Evolutionary conservation across 2,329 filamentous ascomycete species (phyloP).

Genomic region (Chaetomium olivaceum): DNA sequence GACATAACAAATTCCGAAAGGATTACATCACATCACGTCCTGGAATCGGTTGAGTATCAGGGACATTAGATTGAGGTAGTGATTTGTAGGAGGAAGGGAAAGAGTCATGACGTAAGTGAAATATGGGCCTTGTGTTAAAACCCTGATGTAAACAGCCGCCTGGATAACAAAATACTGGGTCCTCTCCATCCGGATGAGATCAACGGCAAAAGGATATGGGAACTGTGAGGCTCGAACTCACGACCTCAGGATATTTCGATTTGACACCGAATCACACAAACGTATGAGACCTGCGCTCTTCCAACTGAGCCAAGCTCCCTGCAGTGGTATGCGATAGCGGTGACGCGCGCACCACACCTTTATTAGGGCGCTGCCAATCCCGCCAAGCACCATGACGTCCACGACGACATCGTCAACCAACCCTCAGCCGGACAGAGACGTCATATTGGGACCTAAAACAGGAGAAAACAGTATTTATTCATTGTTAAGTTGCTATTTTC

Average conservation of each 20-base stretch:
- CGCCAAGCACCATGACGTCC: neutral
- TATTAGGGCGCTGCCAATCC: neutral
- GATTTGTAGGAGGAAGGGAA: no score
- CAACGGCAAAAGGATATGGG: slow-evolving; percentile 21
- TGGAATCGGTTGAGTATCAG: no score
- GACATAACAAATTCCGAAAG: no score
- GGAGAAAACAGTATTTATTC: neutral
- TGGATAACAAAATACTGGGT: neutral
- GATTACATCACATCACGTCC: no score
- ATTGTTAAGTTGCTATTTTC: neutral
- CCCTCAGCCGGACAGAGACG: neutral
- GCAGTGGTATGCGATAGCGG: neutral
- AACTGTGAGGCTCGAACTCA: slow-evolving; percentile 36
- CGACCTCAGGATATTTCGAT: slow-evolving; percentile 33
- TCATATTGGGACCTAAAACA: neutral
- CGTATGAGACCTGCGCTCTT: slow-evolving; percentile 29
- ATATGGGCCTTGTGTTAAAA: no score
- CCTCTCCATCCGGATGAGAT: neutral
- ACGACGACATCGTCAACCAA: neutral
- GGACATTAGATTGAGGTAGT: no score
- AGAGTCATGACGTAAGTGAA: no score
- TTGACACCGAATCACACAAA: slow-evolving; percentile 22
- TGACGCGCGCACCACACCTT: neutral
- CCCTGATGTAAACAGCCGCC: neutral
- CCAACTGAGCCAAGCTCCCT: slow-evolving; percentile 30